Conservation (phyloP, 345 rosid species). For the Syzygium aqueum region DNA sequence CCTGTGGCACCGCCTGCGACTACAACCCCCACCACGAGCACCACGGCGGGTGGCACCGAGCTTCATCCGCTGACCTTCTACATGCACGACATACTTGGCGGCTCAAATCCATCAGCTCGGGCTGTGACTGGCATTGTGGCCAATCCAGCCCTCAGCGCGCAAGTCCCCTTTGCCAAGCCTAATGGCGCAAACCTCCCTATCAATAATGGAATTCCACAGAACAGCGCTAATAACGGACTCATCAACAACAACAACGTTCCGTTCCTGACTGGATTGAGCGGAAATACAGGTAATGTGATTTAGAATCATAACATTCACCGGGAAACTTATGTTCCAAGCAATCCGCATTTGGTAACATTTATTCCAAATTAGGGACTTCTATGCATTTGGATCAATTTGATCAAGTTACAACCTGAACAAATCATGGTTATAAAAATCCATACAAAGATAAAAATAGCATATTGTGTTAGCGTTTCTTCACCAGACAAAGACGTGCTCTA, state of each 20-base stretch:
- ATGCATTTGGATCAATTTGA: neutral
- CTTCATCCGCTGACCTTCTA: slow-evolving; percentile 40
- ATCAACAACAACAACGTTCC: slow-evolving; percentile 83
- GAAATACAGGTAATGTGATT: slow-evolving; percentile 28
- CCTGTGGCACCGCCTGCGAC: neutral
- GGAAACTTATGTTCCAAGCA: neutral
- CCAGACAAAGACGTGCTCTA: too few relatives aligned
- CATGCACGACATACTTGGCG: slow-evolving; percentile 79
- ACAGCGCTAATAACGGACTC: slow-evolving; percentile 54
- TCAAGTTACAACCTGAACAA: neutral
- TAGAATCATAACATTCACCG: neutral
- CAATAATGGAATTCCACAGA: slow-evolving; percentile 46
- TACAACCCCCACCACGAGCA: neutral
- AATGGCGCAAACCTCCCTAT: slow-evolving; percentile 73
- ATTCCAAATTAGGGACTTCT: neutral
- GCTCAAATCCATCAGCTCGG: slow-evolving; percentile 61
- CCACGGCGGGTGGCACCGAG: slow-evolving; percentile 7
- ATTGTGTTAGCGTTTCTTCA: neutral
- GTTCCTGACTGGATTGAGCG: slow-evolving; percentile 68
- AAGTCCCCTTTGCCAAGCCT: slow-evolving; percentile 78
- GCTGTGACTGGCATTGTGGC: slow-evolving; percentile 68
- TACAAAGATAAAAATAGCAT: neutral
- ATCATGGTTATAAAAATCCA: neutral
- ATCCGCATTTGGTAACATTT: neutral
- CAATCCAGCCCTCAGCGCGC: slow-evolving; percentile 61